Evolutionary conservation across 495 filamentous ascomycete species (phyloP).

Genomic region (Lasiosphaeria ovina): DNA sequence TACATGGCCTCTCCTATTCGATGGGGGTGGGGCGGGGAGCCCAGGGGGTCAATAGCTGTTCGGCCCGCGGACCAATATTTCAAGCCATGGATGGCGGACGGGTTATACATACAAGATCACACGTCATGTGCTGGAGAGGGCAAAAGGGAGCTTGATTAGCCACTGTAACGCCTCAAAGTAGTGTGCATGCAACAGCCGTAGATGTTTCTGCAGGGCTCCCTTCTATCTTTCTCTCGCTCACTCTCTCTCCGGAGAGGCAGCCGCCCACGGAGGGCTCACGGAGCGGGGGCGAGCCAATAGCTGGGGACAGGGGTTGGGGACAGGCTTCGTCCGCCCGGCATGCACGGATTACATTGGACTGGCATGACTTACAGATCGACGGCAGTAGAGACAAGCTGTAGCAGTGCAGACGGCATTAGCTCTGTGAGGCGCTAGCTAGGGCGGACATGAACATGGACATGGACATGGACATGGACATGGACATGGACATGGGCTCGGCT

Average conservation of each 20-base stretch:
- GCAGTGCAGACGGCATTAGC: conserved; percentile 49
- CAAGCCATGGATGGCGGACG: conserved; percentile 19
- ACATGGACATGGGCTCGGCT: conserved; percentile 19
- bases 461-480: too few species aligned
- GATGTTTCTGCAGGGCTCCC: conserved; percentile 13
- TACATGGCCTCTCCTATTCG: conserved; percentile 85
- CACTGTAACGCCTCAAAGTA: conserved; percentile 22
- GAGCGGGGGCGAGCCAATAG: conserved; percentile 27
- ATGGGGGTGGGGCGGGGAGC: neutral
- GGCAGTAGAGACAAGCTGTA: conserved; percentile 97
- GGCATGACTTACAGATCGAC: conserved; percentile 84
- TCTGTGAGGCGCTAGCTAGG: conserved; percentile 13
- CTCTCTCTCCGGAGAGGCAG: conserved; percentile 4
- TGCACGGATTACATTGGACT: conserved; percentile 13
- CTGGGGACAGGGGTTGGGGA: conserved; percentile 11
- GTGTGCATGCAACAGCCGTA: conserved; percentile 16
- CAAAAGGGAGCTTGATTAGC: conserved; percentile 28
- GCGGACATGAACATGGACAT: too few species aligned
- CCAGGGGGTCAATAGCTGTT: conserved; percentile 25
- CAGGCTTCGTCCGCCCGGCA: conserved; percentile 9
- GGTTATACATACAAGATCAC: conserved; percentile 86
- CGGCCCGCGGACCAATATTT: conserved; percentile 15
- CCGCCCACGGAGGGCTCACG: conserved; percentile 3
- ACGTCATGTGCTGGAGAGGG: conserved; percentile 91
- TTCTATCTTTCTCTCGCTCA: neutral